Percentiles rank a stretch among this genome's conserved stretches.
Evolutionary conservation across 164 flowering plant species (phyloP).

Genomic region (Platanus orientalis): DNA sequence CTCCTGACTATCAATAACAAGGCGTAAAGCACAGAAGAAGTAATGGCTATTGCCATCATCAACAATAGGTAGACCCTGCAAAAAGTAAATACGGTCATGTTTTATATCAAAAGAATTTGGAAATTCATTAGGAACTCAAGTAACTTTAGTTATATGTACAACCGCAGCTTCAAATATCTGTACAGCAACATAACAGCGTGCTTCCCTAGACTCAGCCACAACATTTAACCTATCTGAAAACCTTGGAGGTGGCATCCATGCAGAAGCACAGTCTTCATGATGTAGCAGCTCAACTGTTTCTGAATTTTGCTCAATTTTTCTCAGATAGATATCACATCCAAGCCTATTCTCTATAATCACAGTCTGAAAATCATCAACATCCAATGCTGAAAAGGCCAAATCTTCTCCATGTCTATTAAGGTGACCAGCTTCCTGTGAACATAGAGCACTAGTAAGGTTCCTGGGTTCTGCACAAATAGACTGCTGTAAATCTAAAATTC

Average conservation of each 20-base stretch:
- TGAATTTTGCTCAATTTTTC: constrained; percentile 50
- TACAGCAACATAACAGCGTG: constrained; percentile 69
- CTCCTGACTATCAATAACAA: constrained; percentile 71
- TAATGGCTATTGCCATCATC: constrained; percentile 93
- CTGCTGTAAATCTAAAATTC: not conserved
- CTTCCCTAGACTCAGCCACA: constrained; percentile 57
- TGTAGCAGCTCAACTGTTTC: constrained; percentile 53
- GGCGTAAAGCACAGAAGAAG: constrained; percentile 91
- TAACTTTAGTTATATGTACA: constrained; percentile 6
- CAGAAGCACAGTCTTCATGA: constrained; percentile 43
- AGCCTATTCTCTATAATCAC: constrained; percentile 81
- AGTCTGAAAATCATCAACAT: constrained; percentile 86
- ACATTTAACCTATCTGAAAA: constrained; percentile 76
- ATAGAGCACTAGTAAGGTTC: constrained; percentile 2
- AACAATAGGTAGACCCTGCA: constrained; percentile 67
- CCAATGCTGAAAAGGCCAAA: constrained; percentile 66
- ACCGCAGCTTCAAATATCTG: constrained; percentile 89
- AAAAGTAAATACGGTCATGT: constrained; percentile 11
- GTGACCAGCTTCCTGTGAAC: constrained; percentile 51
- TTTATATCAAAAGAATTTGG: not conserved
- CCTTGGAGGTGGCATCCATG: constrained; percentile 90
- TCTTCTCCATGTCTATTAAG: constrained; percentile 30
- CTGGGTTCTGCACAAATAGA: not conserved
- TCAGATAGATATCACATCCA: constrained; percentile 84
- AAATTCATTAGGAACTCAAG: not conserved